Base-by-base conservation (phyloP, 768 basidiomycete species). In the Chalciporus chontae region DNA sequence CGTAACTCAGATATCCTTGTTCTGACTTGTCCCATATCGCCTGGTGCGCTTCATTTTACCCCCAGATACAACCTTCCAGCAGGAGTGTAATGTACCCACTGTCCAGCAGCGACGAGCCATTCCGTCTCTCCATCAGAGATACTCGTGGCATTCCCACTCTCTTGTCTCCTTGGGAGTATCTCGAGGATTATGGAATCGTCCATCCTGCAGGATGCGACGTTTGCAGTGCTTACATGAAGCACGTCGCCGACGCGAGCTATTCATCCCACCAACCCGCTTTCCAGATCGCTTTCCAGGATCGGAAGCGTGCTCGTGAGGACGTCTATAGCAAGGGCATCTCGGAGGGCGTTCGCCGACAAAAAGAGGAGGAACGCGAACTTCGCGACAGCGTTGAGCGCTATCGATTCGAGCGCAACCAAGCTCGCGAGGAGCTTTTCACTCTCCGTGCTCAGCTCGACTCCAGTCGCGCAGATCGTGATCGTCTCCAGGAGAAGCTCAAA, bases 301-400 rank as follows among this genome's bases (percentile, higher is more conserved):
- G 70, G 43, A 69, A 73, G 56, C 63, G 66, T 37, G 50, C 65
- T n/a, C 67, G 67, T 54, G 73, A 75, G 47, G 69, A 68, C 11
- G 55, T 66, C 50, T 71, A 66, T 57, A 68, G 56, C 59, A 74
- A 73, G 54, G 73, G 73, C 14, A 11, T 74, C 40, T 51, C 58
- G 23, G 73, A 75, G 49, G 73, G 73, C 45, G 55, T 68, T 8
- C 70, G 73, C 18, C 72, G 67, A 38, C 73, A 75, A 40, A 70
- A 69, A 50, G 66, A 67, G 41, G 71, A 74, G 39, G 67, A 72
- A 34, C 62, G 67, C 31, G 66, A 65, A 26, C 61, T 69, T 10
- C 54, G 65, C 27, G 67, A 73, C 44, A 63, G 63, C 14, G 38
- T 58, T 10, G 74, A 75, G 43, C 65, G 55, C 36, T 64, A 61